phyloP scores from a whole-genome alignment of 306 rosid genomes.

The Cucumis melo region DNA sequence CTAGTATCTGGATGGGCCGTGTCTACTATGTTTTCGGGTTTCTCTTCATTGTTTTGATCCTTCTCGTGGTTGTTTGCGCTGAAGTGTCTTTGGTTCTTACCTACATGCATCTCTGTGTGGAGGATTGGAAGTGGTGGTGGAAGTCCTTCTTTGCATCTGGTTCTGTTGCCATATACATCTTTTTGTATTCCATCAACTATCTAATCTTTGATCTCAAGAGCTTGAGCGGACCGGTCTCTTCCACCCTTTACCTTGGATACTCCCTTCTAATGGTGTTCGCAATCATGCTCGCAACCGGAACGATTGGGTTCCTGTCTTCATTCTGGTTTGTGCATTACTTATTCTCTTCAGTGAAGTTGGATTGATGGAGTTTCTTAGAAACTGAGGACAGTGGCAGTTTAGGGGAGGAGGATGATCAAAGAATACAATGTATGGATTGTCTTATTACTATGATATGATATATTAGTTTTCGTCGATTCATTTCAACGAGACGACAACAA shows the following conservation, averaged over 20 bases:
- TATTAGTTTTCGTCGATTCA: conserved; percentile 8
- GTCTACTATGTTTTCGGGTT: conserved; percentile 66
- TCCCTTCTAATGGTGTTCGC: conserved; percentile 57
- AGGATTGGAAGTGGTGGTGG: conserved; percentile 84
- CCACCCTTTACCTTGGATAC: conserved; percentile 57
- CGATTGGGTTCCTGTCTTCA: conserved; percentile 63
- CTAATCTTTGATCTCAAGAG: conserved; percentile 54
- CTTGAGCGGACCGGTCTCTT: conserved; percentile 57
- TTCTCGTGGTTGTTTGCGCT: conserved; percentile 59
- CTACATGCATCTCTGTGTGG: conserved; percentile 70
- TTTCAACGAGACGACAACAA: background rate
- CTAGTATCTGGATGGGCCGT: conserved; percentile 66
- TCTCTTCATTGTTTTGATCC: conserved; percentile 40
- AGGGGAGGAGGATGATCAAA: background rate
- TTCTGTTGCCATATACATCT: conserved; percentile 56
- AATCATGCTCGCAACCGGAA: conserved; percentile 63
- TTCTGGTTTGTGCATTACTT: conserved; percentile 67
- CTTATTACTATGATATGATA: background rate
- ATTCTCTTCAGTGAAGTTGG: conserved; percentile 62
- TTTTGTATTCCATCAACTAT: conserved; percentile 52
- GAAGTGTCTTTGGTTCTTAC: conserved; percentile 60
- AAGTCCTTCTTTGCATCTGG: conserved; percentile 67
- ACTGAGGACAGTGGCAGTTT: background rate
- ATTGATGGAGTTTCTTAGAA: conserved; percentile 22
- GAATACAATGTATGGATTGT: conserved; percentile 5